Conservation (phyloP, 208 protist species). For the Leishmania mexicana region DNA sequence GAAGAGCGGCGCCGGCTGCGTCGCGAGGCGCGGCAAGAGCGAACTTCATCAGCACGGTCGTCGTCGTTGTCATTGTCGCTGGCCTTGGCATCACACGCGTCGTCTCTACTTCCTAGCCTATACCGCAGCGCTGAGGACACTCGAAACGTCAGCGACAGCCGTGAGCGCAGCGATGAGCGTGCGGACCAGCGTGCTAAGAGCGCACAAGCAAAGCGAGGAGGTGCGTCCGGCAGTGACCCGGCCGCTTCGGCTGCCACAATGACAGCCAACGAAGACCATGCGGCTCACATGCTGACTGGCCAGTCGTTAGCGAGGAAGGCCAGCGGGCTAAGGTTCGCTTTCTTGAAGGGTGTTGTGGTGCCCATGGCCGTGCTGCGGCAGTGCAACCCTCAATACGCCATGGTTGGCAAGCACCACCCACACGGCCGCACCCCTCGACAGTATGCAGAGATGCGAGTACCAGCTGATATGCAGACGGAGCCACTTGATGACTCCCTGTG, state of each 20-base stretch:
- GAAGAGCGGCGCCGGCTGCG: background rate
- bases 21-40: background rate
- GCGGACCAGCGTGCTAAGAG: too few species aligned
- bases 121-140: too few species aligned
- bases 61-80: background rate
- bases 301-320: background rate
- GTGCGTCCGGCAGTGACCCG: background rate
- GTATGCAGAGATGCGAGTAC: slow-evolving; percentile 23
- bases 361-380: slow-evolving; percentile 33
- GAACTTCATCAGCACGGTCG: background rate
- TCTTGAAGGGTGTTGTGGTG: slow-evolving; percentile 43
- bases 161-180: too few species aligned
- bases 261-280: background rate
- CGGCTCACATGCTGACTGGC: background rate
- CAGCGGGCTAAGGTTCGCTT: slow-evolving; percentile 27
- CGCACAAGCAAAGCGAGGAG: too few species aligned
- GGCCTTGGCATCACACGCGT: background rate
- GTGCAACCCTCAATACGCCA: slow-evolving; percentile 19
- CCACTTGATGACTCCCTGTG: slow-evolving; percentile 3
- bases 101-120: too few species aligned
- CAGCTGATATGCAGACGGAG: slow-evolving; percentile 11
- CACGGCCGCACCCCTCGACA: slow-evolving; percentile 8
- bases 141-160: too few species aligned
- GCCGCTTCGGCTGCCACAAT: background rate
- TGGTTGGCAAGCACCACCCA: background rate